Base-by-base conservation (phyloP, 768 basidiomycete species). In the Leucogyrophana mollusca region DNA sequence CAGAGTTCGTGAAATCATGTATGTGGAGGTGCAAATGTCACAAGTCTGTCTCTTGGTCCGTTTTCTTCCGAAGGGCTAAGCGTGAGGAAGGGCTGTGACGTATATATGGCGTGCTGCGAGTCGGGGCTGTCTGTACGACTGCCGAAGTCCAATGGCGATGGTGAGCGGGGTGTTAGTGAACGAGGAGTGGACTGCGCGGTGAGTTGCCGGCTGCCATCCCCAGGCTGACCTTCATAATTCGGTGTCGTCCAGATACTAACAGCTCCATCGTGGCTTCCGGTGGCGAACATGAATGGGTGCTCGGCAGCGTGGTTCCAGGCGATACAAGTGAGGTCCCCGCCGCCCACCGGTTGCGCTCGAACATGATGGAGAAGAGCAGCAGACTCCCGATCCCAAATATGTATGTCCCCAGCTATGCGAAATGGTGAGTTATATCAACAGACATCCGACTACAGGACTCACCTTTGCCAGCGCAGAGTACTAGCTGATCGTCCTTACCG, bases 361-460 rank as follows among this genome's bases (percentile, higher is more conserved):
- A 89, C 71, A 51, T 82, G 74, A 53, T 87, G 85, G 4, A 89
- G 71, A 6, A 87, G 65, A 3, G 77, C 71, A 8, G 77, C 87
- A 21, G 83, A 84, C 65, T 87, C 85, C 45, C 79, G 79, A 56
- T 89, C 87, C 87, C 87, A 90, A 27, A 88, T 83, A 56, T 85
- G 80, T 16, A 90, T 85, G 53, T 87, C 83, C 7, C 86, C 87
- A 51, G 77, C 85, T 87, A 50, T 10, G 17, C 48, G 18, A 35
- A n/a, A 40, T 40, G 21, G 32, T 17, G 45, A 18, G 32, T 37
- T 20, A 32, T 24, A 27, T 36, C 23, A 23, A 41, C 3, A 34
- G 22, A 7, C 38, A 40, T 22, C 2, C 20, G 27, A 30, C 27
- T 7, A 13, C 13, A 32, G 9, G 10, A 54, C 63, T 25, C 41